Conservation (phyloP, 1,139 yeast species). For the Candida anutae region DNA sequence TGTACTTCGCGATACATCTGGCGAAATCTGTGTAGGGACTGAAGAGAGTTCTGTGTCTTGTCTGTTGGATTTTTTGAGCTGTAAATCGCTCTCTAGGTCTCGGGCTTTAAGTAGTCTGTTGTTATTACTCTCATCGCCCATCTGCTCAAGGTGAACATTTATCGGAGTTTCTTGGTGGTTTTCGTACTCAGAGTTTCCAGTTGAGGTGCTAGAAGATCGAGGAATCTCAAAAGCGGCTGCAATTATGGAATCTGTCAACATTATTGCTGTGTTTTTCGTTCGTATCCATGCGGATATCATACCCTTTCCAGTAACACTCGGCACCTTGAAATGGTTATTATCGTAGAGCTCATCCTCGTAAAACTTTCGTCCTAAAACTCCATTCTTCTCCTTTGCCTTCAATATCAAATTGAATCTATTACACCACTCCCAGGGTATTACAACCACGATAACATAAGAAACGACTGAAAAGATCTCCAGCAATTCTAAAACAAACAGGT, state of each 20-base stretch:
- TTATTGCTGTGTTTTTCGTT: conserved; percentile 30
- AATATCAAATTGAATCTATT: conserved; percentile 58
- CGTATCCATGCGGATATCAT: conserved; percentile 13
- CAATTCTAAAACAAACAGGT: conserved; percentile 61
- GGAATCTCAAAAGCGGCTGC: conserved; percentile 59
- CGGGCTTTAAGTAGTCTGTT: background rate
- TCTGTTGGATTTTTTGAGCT: too few relatives aligned
- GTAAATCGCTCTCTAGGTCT: too few relatives aligned
- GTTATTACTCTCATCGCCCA: conserved; percentile 3
- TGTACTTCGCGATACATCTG: conserved; percentile 1
- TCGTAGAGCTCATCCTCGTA: conserved; percentile 60
- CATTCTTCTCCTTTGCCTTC: conserved; percentile 63
- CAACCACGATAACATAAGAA: conserved; percentile 64
- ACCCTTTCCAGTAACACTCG: too few relatives aligned
- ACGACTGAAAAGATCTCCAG: conserved; percentile 69
- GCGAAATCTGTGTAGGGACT: background rate
- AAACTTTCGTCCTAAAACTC: conserved; percentile 71
- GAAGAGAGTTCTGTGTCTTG: background rate
- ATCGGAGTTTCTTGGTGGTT: conserved; percentile 4
- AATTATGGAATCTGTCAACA: conserved; percentile 47
- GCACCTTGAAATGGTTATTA: too few relatives aligned
- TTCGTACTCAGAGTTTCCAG: conserved; percentile 14
- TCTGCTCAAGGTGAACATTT: conserved; percentile 9
- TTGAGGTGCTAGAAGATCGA: conserved; percentile 38
- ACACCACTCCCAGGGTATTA: conserved; percentile 86